A percentile compares a stretch with the other conserved stretches of the same genome.
phyloP scores from a whole-genome alignment of 495 filamentous ascomycete genomes.

The Cercophora newfieldiana region DNA sequence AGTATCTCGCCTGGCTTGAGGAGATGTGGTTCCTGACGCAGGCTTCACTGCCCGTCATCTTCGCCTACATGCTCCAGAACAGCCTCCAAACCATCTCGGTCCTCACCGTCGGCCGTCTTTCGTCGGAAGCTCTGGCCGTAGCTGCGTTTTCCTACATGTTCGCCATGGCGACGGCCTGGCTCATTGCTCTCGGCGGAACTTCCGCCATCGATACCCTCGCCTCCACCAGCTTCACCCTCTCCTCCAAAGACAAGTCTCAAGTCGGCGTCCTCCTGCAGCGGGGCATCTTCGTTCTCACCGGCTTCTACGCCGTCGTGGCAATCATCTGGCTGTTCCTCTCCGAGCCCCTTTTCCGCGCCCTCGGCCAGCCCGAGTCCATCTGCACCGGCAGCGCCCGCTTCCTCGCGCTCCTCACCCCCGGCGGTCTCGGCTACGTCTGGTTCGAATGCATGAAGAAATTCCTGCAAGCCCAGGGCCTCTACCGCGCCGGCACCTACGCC shows the following conservation, averaged over 20 bases:
- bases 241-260: conserved; percentile 69
- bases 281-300: conserved; percentile 69
- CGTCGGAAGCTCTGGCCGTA: conserved; percentile 76
- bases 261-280: conserved; percentile 81
- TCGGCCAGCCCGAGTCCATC: conserved; percentile 78
- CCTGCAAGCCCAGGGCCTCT: conserved; percentile 89
- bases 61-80: conserved; percentile 88
- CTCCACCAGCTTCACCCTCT: conserved; percentile 83
- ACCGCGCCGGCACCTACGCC: conserved; percentile 86
- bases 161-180: conserved; percentile 85
- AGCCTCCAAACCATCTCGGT: conserved; percentile 87
- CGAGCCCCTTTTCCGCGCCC: conserved; percentile 68
- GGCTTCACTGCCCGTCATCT: conserved; percentile 75
- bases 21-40: conserved; percentile 72
- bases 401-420: conserved; percentile 74
- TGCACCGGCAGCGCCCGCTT: conserved; percentile 73
- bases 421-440: conserved; percentile 86
- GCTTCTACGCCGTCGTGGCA: conserved; percentile 76
- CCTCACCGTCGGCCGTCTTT: conserved; percentile 73
- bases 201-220: conserved; percentile 88
- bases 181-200: conserved; percentile 85
- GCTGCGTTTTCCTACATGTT: conserved; percentile 92
- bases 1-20: conserved; percentile 38
- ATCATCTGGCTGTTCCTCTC: conserved; percentile 74
- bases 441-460: conserved; percentile 96